These are phyloP conservation scores for Kwoniella mangroviensis DNA, from an alignment of 768 basidiomycete genomes.

Conservation along the genomic window DNA sequence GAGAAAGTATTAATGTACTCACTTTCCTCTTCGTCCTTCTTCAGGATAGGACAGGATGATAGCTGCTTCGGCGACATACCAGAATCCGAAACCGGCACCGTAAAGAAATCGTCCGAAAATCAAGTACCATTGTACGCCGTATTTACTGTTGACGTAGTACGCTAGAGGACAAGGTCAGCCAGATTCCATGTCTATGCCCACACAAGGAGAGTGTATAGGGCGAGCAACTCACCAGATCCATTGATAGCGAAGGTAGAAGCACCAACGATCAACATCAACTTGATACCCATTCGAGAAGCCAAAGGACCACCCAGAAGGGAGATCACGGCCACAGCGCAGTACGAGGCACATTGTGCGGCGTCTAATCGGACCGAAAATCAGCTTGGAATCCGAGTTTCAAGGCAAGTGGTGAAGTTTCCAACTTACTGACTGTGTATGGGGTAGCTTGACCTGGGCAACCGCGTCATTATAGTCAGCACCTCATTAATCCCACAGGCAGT, in stretches of 20 bases:
- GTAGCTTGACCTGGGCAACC: slow-evolving; percentile 23
- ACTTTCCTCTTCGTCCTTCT: slow-evolving; percentile 30
- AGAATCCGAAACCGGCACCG: slow-evolving; percentile 29
- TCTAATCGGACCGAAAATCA: not conserved
- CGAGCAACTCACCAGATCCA: slow-evolving; percentile 3
- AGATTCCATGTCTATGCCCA: not conserved
- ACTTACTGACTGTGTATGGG: slow-evolving; percentile 17
- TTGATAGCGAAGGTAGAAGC: slow-evolving; percentile 34
- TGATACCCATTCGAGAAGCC: slow-evolving; percentile 31
- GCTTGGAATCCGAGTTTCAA: not conserved
- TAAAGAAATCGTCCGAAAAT: slow-evolving; percentile 29
- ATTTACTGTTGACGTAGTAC: slow-evolving; percentile 30
- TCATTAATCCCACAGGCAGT: too few relatives aligned
- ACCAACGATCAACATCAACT: slow-evolving; percentile 29
- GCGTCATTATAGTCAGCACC: too few relatives aligned
- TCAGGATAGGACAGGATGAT: slow-evolving; percentile 33
- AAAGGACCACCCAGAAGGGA: slow-evolving; percentile 30
- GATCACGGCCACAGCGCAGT: slow-evolving; percentile 24
- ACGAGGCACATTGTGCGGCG: slow-evolving; percentile 16
- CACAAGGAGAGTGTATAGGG: too few relatives aligned
- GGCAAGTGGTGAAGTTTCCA: not conserved
- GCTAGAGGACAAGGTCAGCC: not conserved
- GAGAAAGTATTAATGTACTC: too few relatives aligned
- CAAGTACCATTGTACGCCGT: slow-evolving; percentile 33
- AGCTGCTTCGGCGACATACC: slow-evolving; percentile 33